Base-by-base conservation (phyloP, 352 stramenopile species). In the Phytophthora sansomeana region DNA sequence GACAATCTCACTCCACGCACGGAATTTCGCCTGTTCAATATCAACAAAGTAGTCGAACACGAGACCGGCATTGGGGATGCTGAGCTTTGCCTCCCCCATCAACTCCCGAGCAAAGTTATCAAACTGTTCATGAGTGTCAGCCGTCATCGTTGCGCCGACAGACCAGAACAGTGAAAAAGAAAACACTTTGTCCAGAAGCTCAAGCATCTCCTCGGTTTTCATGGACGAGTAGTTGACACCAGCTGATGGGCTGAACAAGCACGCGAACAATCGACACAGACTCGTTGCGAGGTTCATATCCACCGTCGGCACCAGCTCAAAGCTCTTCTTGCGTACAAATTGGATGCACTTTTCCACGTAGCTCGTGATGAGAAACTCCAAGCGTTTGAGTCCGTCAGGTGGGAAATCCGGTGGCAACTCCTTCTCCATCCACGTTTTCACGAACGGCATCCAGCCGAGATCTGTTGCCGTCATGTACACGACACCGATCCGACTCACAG, bases 121-220 rank as follows among this genome's bases (percentile, higher is more conserved):
- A 53, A 98, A 95, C 11, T 75, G 69, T 14, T 90, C 78, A 21
- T 96, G 80, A 1, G 75, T 86, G n/a, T 85, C 77, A 21, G 67
- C 41, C 21, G 92, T 90, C 65, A 97, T 93, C 3, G 91, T 97
- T 14, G 83, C 87, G 7, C 91, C 89, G 5, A 98, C 48, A 5
- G 88, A 97, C 94, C 93, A 98, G n/a, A 98, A 81, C 11, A 98
- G 65, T 4, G 86, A 81, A 32, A 97, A 98, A 11, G 92, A 74
- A 48, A 98, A 98, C 7, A 97, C 51, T 54, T 91, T 91, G 56
- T 90, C 78, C 17, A 90, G 60, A 3, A 89, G 48, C 46, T 87
- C 78, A 0, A 90, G 58, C 65, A 87, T 69, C 3, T 81, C 72
- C 0, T 86, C 78, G 0, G 6, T 53, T 41, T 82, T 79, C 55